A percentile compares a stretch with the other conserved stretches of the same genome.
phyloP scores from a whole-genome alignment of 805 yeast genomes.

The Saturnispora zaruensis region DNA sequence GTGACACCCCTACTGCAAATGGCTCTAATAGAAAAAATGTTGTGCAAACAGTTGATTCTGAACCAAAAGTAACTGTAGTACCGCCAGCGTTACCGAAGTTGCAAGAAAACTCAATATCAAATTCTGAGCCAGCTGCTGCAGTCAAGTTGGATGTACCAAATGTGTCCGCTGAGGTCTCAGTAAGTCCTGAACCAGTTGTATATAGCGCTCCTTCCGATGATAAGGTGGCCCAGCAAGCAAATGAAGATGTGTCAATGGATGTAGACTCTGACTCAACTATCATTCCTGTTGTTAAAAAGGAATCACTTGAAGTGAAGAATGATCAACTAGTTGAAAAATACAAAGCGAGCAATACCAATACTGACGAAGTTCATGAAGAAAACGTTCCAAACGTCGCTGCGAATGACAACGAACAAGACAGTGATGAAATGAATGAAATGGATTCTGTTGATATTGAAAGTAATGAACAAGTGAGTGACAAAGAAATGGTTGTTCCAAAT shows the following conservation, averaged over 20 bases:
- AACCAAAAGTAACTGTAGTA: too few relatives aligned
- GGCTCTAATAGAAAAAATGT: neutral
- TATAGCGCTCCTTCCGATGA: neutral
- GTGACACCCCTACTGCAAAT: neutral
- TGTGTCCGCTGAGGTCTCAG: neutral
- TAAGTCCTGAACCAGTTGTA: neutral
- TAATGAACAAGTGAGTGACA: neutral
- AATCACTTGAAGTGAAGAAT: neutral
- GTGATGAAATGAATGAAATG: neutral
- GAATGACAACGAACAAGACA: neutral
- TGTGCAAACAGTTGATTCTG: neutral
- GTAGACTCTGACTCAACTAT: neutral
- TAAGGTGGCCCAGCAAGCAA: neutral
- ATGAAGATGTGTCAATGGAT: neutral
- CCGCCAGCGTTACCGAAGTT: too few relatives aligned
- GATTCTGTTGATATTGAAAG: neutral
- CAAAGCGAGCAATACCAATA: neutral
- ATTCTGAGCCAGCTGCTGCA: neutral
- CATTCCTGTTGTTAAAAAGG: neutral
- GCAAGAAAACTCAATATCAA: neutral
- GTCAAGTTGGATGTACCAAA: neutral
- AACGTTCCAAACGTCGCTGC: neutral
- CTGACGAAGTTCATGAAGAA: neutral
- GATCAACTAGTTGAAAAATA: slow-evolving; percentile 1
- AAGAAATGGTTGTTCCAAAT: neutral